phyloP scores from a whole-genome alignment of 352 stramenopile genomes.

The Globisporangium alternatum region DNA sequence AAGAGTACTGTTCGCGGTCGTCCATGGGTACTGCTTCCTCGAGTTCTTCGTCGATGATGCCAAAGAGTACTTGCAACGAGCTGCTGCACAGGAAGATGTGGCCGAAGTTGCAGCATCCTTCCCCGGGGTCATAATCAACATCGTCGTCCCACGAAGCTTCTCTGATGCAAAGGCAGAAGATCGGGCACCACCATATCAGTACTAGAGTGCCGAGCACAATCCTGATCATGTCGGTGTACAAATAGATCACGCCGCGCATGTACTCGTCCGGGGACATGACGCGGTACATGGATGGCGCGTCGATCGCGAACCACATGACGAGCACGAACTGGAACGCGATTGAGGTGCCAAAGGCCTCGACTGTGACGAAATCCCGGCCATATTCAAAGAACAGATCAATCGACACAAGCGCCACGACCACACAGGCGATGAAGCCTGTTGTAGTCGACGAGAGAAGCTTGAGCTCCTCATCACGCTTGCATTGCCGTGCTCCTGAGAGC shows the following conservation, averaged over 20 bases:
- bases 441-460: conserved; percentile 30
- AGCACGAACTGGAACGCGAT: conserved; percentile 47
- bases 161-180: too few relatives aligned
- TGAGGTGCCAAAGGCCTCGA: conserved; percentile 33
- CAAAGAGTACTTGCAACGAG: too few relatives aligned
- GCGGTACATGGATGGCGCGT: conserved; percentile 53
- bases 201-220: conserved; percentile 15
- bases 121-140: too few relatives aligned
- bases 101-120: too few relatives aligned
- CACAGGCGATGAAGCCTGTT: conserved; percentile 27
- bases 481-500: conserved; percentile 22
- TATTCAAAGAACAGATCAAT: conserved; percentile 28
- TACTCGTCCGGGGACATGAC: conserved; percentile 61
- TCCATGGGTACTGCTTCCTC: too few relatives aligned
- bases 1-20: too few relatives aligned
- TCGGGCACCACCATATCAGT: too few relatives aligned
- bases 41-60: too few relatives aligned
- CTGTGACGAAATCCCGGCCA: conserved; percentile 27
- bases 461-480: conserved; percentile 12
- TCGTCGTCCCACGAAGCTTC: too few relatives aligned
- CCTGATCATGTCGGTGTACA: conserved; percentile 60
- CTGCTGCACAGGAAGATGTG: too few relatives aligned
- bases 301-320: conserved; percentile 50
- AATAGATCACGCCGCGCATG: conserved; percentile 67
- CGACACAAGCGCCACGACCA: conserved; percentile 21